Conservation (phyloP, 164 flowering plant genomes). For the Magnolia sinica region DNA sequence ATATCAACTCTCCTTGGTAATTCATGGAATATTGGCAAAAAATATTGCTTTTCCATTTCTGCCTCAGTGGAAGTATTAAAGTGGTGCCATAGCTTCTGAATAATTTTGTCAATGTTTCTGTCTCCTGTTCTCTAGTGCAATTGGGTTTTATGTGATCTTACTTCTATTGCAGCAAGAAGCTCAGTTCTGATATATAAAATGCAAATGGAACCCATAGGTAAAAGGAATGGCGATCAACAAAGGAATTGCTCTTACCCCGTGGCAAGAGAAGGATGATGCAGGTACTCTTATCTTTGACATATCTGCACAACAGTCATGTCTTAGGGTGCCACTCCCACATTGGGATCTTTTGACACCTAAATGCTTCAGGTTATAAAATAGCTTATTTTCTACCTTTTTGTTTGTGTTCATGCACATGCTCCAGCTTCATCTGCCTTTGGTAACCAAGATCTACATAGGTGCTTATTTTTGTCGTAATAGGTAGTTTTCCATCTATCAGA, state of each 20-base stretch:
- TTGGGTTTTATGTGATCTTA: neutral
- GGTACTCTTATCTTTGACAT: slow-evolving; percentile 33
- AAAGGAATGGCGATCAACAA: slow-evolving; percentile 94
- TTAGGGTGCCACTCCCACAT: neutral
- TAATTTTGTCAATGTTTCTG: neutral
- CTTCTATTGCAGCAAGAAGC: neutral
- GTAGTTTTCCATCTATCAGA: too few relatives aligned
- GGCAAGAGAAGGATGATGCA: slow-evolving; percentile 77
- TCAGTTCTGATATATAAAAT: neutral
- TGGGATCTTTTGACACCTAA: neutral
- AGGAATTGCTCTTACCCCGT: slow-evolving; percentile 46
- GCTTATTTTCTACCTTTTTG: too few relatives aligned
- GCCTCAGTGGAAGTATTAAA: neutral
- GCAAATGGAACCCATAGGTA: slow-evolving; percentile 37
- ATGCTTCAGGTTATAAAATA: too few relatives aligned
- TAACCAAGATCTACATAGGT: too few relatives aligned
- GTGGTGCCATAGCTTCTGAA: neutral
- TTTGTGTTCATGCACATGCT: too few relatives aligned
- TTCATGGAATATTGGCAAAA: neutral
- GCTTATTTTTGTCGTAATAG: too few relatives aligned
- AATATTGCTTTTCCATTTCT: too few relatives aligned
- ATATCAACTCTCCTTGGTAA: neutral
- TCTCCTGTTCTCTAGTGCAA: neutral
- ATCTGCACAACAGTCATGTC: neutral
- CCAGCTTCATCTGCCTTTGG: too few relatives aligned